phyloP scores from a whole-genome alignment of 805 yeast species.

The Zygoascus flipseniorum region DNA sequence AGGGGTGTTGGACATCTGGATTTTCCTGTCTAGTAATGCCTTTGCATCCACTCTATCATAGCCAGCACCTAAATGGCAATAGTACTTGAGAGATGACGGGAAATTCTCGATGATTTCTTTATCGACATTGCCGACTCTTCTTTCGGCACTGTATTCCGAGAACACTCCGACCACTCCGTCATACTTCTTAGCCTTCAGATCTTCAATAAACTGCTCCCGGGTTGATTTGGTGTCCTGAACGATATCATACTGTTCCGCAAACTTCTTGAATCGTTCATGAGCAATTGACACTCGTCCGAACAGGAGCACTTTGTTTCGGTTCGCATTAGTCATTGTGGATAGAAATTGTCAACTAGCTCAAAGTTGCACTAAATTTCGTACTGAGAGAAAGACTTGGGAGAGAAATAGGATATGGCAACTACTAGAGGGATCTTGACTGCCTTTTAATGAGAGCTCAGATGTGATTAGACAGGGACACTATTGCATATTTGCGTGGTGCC shows the following conservation, averaged over 20 bases:
- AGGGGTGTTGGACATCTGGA: conserved; percentile 46
- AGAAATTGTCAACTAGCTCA: not conserved
- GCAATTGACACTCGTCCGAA: conserved; percentile 55
- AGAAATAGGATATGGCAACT: no score
- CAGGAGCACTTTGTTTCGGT: conserved; percentile 52
- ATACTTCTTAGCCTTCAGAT: conserved; percentile 23
- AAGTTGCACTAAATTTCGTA: no score
- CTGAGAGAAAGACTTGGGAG: no score
- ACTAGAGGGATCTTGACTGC: no score
- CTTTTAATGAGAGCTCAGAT: no score
- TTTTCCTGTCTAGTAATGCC: conserved; percentile 32
- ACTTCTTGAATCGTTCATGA: conserved; percentile 29
- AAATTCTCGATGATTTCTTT: conserved; percentile 32
- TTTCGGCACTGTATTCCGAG: not conserved
- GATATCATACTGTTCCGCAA: conserved; percentile 49
- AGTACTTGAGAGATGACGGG: conserved; percentile 33
- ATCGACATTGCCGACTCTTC: conserved; percentile 35
- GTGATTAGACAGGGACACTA: not conserved
- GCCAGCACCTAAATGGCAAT: conserved; percentile 47
- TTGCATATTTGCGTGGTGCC: not conserved
- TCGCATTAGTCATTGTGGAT: not conserved
- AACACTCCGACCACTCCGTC: not conserved
- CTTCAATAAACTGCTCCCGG: conserved; percentile 33
- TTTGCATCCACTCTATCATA: conserved; percentile 43
- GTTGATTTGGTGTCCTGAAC: conserved; percentile 33